These are phyloP conservation scores for Purshia tridentata DNA, from an alignment of 306 rosid species.

Conservation along the genomic window DNA sequence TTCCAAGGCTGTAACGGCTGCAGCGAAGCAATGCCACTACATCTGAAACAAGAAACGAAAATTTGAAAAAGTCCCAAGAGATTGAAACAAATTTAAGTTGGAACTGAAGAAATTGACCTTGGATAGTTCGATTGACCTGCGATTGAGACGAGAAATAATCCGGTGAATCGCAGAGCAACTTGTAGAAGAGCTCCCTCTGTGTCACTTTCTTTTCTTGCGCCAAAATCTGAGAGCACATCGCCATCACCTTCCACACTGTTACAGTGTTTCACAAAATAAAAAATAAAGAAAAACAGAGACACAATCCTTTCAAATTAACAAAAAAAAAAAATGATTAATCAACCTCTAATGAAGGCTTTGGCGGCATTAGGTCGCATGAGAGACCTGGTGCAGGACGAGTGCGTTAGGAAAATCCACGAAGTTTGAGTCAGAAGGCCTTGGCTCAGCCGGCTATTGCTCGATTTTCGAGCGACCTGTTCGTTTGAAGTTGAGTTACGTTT, in stretches of 20 bases:
- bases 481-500: constrained; percentile 3
- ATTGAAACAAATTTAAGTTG: background rate
- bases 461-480: constrained; percentile 57
- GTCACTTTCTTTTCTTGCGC: constrained; percentile 76
- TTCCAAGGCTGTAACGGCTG: constrained; percentile 89
- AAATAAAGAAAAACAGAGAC: background rate
- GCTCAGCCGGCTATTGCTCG: constrained; percentile 59
- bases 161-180: constrained; percentile 71
- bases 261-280: background rate
- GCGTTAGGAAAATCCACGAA: constrained; percentile 63
- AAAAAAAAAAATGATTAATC: background rate
- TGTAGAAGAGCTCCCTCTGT: constrained; percentile 89
- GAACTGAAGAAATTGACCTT: constrained; percentile 47
- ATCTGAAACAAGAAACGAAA: constrained; percentile 39
- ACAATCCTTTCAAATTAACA: background rate
- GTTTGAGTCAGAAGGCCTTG: constrained; percentile 57
- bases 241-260: constrained; percentile 93
- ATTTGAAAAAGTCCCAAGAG: background rate
- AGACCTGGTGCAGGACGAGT: constrained; percentile 65
- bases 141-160: constrained; percentile 68
- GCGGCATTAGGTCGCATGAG: constrained; percentile 65
- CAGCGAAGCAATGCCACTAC: constrained; percentile 86
- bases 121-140: constrained; percentile 77
- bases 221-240: constrained; percentile 70
- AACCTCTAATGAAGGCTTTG: constrained; percentile 79